A percentile compares a stretch with the other conserved stretches of the same genome.
Conservation (phyloP, 108 stramenopile species). For the Pinguiococcus pyrenoidosus region DNA sequence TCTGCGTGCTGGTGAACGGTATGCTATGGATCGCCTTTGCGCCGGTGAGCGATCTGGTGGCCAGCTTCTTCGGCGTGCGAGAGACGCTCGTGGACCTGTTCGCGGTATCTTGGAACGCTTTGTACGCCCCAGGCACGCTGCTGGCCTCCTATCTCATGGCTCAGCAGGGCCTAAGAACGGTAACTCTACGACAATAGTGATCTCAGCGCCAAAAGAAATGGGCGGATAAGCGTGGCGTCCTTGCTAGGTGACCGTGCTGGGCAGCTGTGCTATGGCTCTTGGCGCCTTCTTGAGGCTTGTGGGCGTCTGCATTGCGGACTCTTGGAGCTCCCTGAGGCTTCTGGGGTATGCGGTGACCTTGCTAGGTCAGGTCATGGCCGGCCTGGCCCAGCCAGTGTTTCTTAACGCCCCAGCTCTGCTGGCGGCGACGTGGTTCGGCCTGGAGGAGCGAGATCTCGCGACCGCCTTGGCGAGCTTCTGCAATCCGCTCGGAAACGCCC, state of each 20-base stretch:
- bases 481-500: slow-evolving; percentile 30
- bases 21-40: slow-evolving; percentile 29
- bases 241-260: slow-evolving; percentile 9
- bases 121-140: slow-evolving; percentile 21
- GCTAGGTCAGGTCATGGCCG: slow-evolving; percentile 20
- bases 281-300: slow-evolving; percentile 6
- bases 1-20: slow-evolving; percentile 15
- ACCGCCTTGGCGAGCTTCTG: slow-evolving; percentile 16
- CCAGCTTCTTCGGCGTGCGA: not conserved
- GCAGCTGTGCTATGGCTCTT: not conserved
- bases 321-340: too few relatives aligned
- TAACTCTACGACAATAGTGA: not conserved
- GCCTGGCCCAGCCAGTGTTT: slow-evolving; percentile 30
- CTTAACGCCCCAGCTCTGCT: slow-evolving; percentile 19
- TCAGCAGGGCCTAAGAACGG: too few relatives aligned
- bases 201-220: too few relatives aligned
- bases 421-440: slow-evolving; percentile 26
- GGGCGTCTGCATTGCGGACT: too few relatives aligned
- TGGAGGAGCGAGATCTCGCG: slow-evolving; percentile 21
- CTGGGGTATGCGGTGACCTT: slow-evolving; percentile 8
- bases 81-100: slow-evolving; percentile 10
- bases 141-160: not conserved
- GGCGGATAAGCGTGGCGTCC: too few relatives aligned
- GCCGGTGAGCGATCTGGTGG: slow-evolving; percentile 10
- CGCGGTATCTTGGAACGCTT: slow-evolving; percentile 9